Conservation (phyloP, 345 rosid species). For the Linum trigynum region DNA sequence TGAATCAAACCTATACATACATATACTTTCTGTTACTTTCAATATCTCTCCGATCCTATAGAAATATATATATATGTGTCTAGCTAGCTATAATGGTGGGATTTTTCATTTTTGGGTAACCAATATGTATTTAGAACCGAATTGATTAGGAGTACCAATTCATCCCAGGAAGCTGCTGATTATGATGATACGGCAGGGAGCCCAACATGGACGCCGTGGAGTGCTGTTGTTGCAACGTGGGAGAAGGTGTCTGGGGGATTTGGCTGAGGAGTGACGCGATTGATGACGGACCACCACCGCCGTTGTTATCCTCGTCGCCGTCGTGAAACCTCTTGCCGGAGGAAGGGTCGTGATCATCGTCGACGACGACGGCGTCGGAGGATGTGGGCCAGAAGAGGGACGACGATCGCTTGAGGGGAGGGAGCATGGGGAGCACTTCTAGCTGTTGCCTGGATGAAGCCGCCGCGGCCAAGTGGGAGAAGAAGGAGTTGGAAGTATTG, state of each 20-base stretch:
- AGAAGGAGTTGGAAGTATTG: constrained; percentile 3
- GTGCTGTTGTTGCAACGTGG: constrained; percentile 34
- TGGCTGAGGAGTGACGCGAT: constrained; percentile 42
- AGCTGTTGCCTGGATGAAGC: constrained; percentile 20
- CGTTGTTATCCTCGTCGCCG: constrained; percentile 23
- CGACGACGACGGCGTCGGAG: background rate
- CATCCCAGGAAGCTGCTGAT: constrained; percentile 45
- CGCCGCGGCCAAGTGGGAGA: constrained; percentile 31
- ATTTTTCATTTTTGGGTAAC: background rate
- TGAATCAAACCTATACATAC: background rate
- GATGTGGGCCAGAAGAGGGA: constrained; percentile 48
- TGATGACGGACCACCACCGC: constrained; percentile 21
- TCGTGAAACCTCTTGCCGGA: constrained; percentile 46
- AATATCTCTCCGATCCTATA: constrained; percentile 10
- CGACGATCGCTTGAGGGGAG: constrained; percentile 50
- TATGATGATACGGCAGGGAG: constrained; percentile 44
- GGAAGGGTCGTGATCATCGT: constrained; percentile 26
- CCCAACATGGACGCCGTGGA: constrained; percentile 23
- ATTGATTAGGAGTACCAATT: constrained; percentile 59
- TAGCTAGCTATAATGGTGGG: background rate
- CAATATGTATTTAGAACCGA: too few species aligned
- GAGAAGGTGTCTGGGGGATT: constrained; percentile 34
- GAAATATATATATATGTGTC: constrained; percentile 4
- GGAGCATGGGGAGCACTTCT: constrained; percentile 32
- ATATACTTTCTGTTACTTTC: constrained; percentile 7